Base-by-base conservation (phyloP, 78 protist genomes). In the Trichosphaerium sp. region DNA sequence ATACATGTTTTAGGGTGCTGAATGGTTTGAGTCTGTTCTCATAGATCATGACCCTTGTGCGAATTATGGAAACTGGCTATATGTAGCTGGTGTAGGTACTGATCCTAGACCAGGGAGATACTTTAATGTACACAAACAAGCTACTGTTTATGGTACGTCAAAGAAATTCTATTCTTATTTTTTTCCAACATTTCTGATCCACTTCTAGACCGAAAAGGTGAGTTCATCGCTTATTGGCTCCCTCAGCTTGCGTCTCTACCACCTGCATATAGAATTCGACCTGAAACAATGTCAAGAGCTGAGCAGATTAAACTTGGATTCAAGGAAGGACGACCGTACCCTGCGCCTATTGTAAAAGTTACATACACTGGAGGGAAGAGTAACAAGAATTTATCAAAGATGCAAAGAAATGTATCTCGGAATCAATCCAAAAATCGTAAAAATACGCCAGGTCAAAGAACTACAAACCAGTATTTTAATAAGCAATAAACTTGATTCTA, bases 41-140 rank as follows among this genome's bases (percentile, higher is more conserved):
- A 14, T 80, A 15, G 86, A 80, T 69, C 61, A 80, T 41, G 86
- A 80, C 55, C 66, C 40, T n/a, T 0, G 43, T 15, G 7, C 60
- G 47, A 78, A 78, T 43, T 78, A 65, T 38, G 77, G 85, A 35
- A 60, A 57, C 44, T 60, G 70, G 70, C 7, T 10, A 34, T 35
- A 63, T 11, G 68, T 47, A 32, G 35, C 67, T 18, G 61, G 55
- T 21, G 59, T 74, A 6, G 84, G 84, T 21, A 8, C 48, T 21
- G 62, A 74, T n/a, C 67, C 73, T 4, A 65, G 77, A 23, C 54
- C 37, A 11, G 44, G 25, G 43, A 49, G 64, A 23, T 37, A 48
- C 11, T 78, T 78, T 79, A 78, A 78, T 58, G 62, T 71, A 58
- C 32, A 52, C 32, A 32, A 43, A 47, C 78, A 62, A 65, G 40